Evolutionary conservation across 2,329 filamentous ascomycete genomes (phyloP).

Genomic region (Aplosporella prunicola): DNA sequence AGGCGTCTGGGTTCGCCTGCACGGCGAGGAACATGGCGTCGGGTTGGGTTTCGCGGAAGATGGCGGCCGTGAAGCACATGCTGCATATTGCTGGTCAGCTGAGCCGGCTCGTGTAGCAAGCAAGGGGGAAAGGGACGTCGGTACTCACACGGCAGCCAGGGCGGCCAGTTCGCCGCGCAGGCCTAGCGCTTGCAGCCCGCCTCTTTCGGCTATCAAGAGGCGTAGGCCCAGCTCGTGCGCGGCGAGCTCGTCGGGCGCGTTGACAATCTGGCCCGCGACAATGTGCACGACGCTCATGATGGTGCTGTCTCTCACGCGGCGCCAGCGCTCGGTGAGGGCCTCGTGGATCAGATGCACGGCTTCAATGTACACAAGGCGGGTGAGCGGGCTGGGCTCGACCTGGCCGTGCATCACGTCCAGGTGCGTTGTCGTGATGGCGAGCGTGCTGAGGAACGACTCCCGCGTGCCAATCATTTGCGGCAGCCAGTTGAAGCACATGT

Average conservation of each 20-base stretch:
- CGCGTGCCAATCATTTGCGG: constrained; percentile 23
- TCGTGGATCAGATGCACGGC: constrained; percentile 24
- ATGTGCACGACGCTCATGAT: constrained; percentile 29
- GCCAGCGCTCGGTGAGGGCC: constrained; percentile 17
- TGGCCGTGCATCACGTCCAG: constrained; percentile 21
- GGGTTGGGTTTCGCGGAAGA: constrained; percentile 23
- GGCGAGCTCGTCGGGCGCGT: constrained; percentile 16
- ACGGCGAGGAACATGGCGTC: constrained; percentile 21
- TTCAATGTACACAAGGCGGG: constrained; percentile 22
- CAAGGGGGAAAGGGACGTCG: neutral
- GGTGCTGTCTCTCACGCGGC: constrained; percentile 23
- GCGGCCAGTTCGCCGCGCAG: constrained; percentile 23
- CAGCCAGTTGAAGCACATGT: constrained; percentile 26
- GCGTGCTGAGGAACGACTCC: constrained; percentile 29
- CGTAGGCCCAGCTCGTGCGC: constrained; percentile 24
- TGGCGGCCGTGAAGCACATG: constrained; percentile 22
- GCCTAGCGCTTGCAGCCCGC: constrained; percentile 24
- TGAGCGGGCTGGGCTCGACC: constrained; percentile 22
- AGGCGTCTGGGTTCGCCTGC: constrained; percentile 18
- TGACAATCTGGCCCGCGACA: constrained; percentile 25
- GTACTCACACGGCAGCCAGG: constrained; percentile 12
- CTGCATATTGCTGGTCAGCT: neutral
- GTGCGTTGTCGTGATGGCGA: constrained; percentile 26
- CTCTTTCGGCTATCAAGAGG: constrained; percentile 25
- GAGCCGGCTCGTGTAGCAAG: too few species aligned